Conservation (phyloP, 1,284 basidiomycete species). For the Cutaneotrichosporon cavernicola region DNA sequence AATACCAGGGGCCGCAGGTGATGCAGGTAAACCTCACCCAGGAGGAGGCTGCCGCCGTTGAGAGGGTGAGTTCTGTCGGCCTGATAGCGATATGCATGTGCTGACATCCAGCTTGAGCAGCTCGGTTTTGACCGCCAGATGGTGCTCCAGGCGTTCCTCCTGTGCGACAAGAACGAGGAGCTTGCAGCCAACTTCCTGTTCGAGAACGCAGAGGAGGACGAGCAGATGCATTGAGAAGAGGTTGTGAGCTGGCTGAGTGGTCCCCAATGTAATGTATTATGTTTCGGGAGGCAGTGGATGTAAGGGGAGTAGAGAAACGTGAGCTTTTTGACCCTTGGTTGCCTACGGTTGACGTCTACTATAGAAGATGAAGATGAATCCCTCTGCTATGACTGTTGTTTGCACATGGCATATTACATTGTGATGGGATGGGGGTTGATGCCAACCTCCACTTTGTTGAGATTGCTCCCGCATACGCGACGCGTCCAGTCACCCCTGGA, state of each 20-base stretch:
- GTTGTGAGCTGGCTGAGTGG: background rate
- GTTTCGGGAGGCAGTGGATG: background rate
- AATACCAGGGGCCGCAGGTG: slow-evolving; percentile 61
- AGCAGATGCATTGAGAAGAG: slow-evolving; percentile 23
- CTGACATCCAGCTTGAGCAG: slow-evolving; percentile 59
- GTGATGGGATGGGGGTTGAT: too few species aligned
- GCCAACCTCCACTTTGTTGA: background rate
- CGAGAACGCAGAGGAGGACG: slow-evolving; percentile 67
- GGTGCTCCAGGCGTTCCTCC: slow-evolving; percentile 82
- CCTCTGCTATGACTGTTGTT: background rate
- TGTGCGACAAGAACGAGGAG: slow-evolving; percentile 92
- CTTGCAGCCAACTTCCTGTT: slow-evolving; percentile 89
- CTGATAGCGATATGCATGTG: slow-evolving; percentile 57
- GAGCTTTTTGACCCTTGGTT: background rate
- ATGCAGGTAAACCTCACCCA: slow-evolving; percentile 67
- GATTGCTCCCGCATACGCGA: slow-evolving; percentile 25
- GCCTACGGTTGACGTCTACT: background rate
- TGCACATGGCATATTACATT: too few species aligned
- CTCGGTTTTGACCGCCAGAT: slow-evolving; percentile 79
- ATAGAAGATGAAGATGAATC: slow-evolving; percentile 10
- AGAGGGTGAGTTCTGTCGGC: slow-evolving; percentile 53
- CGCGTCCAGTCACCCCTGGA: slow-evolving; percentile 16
- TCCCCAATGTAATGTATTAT: slow-evolving; percentile 7
- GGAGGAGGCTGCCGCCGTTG: slow-evolving; percentile 81
- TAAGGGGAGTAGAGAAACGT: background rate